Evolutionary conservation across 768 basidiomycete genomes (phyloP).

Genomic region (Tubosaeta brunneosetosa): DNA sequence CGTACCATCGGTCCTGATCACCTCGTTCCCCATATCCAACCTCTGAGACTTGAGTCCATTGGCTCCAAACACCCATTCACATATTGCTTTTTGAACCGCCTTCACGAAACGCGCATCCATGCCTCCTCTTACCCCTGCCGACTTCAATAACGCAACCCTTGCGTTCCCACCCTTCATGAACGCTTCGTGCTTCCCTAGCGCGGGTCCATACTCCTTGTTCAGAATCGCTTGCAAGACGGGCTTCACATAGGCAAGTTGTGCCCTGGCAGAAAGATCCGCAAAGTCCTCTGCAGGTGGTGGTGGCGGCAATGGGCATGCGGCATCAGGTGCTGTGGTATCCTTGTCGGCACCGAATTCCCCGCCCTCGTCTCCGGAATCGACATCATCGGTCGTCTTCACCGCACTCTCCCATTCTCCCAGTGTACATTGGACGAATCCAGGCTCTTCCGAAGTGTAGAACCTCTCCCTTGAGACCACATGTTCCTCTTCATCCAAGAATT

Average conservation of each 20-base stretch:
- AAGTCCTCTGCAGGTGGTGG: constrained; percentile 49
- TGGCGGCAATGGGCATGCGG: constrained; percentile 21
- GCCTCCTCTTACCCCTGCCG: constrained; percentile 34
- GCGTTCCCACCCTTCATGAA: constrained; percentile 58
- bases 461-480: constrained; percentile 40
- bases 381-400: constrained; percentile 25
- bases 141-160: constrained; percentile 33
- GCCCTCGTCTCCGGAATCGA: constrained; percentile 27
- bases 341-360: constrained; percentile 30
- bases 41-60: constrained; percentile 8
- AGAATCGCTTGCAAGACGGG: constrained; percentile 59
- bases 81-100: constrained; percentile 31
- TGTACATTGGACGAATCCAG: constrained; percentile 60
- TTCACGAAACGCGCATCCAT: constrained; percentile 37
- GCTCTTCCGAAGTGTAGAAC: constrained; percentile 57
- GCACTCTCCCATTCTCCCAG: constrained; percentile 54
- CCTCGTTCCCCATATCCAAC: constrained; percentile 1
- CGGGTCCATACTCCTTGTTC: constrained; percentile 51
- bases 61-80: constrained; percentile 24
- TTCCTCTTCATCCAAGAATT: constrained; percentile 53
- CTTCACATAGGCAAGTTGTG: constrained; percentile 65
- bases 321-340: constrained; percentile 28
- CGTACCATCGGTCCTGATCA: background rate
- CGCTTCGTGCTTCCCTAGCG: constrained; percentile 40
- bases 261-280: constrained; percentile 41